A percentile compares a stretch with the other conserved stretches of the same genome.
Evolutionary conservation across 805 yeast genomes (phyloP).

Genomic region (Scheffersomyces ergatensis): DNA sequence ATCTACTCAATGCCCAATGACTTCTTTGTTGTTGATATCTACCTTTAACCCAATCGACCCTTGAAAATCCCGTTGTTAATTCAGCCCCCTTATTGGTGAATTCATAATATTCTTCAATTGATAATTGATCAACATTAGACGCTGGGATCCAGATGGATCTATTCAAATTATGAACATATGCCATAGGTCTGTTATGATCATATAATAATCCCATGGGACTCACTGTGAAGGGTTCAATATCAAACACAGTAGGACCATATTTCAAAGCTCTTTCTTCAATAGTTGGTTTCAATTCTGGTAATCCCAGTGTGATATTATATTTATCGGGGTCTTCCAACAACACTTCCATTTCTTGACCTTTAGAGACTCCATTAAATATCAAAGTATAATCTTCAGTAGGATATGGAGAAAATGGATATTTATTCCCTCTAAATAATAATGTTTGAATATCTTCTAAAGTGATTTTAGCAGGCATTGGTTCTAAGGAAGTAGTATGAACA

Average conservation of each 20-base stretch:
- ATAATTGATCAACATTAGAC: slow-evolving; percentile 65
- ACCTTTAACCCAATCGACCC: slow-evolving; percentile 72
- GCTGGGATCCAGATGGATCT: slow-evolving; percentile 91
- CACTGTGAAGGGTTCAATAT: slow-evolving; percentile 45
- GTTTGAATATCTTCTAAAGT: slow-evolving; percentile 60
- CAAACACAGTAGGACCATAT: slow-evolving; percentile 53
- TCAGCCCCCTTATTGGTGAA: slow-evolving; percentile 72
- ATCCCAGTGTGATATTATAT: slow-evolving; percentile 10
- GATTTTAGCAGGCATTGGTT: slow-evolving; percentile 65
- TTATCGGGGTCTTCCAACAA: slow-evolving; percentile 11
- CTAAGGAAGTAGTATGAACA: slow-evolving; percentile 45
- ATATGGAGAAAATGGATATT: slow-evolving; percentile 63
- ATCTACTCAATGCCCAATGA: slow-evolving; percentile 57
- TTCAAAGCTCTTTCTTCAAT: slow-evolving; percentile 40
- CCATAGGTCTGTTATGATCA: slow-evolving; percentile 64
- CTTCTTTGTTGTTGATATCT: slow-evolving; percentile 45
- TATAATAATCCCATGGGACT: slow-evolving; percentile 56
- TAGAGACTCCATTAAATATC: slow-evolving; percentile 41
- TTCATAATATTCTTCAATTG: slow-evolving; percentile 82
- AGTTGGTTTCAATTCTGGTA: slow-evolving; percentile 32
- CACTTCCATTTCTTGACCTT: slow-evolving; percentile 46
- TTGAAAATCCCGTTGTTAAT: slow-evolving; percentile 68
- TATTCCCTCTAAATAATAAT: slow-evolving; percentile 51
- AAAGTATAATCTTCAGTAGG: slow-evolving; percentile 47
- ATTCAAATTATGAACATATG: slow-evolving; percentile 55